A percentile compares a stretch with the other conserved stretches of the same genome.
These are phyloP conservation scores for Fomitopsis pinicola DNA, from an alignment of 1,284 basidiomycete genomes.

Conservation along the genomic window DNA sequence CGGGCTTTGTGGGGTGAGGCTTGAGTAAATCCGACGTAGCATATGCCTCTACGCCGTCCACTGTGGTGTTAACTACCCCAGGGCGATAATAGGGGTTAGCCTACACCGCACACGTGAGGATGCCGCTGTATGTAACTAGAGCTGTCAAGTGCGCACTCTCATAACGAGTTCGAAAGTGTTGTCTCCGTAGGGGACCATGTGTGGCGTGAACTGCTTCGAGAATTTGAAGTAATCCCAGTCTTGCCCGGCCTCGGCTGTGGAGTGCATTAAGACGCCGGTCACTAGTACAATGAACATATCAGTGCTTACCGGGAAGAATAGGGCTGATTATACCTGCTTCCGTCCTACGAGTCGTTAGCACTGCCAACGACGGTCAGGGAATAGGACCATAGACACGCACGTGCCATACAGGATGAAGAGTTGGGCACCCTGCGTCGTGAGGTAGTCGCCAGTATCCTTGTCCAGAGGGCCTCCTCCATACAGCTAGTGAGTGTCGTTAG, in stretches of 20 bases:
- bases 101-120: not conserved
- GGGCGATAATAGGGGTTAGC: constrained; percentile 10
- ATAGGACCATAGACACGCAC: constrained; percentile 4
- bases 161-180: constrained; percentile 10
- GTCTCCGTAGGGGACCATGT: constrained; percentile 10
- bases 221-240: constrained; percentile 18
- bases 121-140: not conserved
- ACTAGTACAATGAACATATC: not conserved
- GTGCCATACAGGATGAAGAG: constrained; percentile 14
- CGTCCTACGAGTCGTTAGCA: not conserved
- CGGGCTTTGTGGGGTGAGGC: constrained; percentile 40
- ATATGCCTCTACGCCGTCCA: constrained; percentile 29
- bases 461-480: constrained; percentile 17
- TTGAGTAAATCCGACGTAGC: constrained; percentile 39
- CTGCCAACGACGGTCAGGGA: not conserved
- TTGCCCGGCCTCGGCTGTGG: not conserved
- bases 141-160: not conserved
- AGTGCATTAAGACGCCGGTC: too few relatives aligned
- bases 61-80: constrained; percentile 23
- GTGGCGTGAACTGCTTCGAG: not conserved
- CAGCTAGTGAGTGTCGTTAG: constrained; percentile 2
- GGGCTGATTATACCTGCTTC: constrained; percentile 5
- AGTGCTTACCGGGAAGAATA: not conserved
- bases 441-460: constrained; percentile 15
- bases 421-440: constrained; percentile 9